Evolutionary conservation across 306 rosid genomes (phyloP), one percentile per base, ranked within the genome.

Genomic region (Rosa multiflora): DNA sequence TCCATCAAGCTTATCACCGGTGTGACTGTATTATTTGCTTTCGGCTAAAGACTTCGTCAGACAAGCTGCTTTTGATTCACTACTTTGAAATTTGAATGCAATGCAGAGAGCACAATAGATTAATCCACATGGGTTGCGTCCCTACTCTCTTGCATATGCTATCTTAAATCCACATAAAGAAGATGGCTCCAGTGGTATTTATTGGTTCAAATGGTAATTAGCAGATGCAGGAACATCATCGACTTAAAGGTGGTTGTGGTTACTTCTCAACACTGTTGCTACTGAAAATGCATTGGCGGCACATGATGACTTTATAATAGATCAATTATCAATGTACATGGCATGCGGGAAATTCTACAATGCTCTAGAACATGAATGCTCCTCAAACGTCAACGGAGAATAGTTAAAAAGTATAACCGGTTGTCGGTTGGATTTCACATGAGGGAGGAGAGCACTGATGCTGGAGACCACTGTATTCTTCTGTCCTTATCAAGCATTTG

Each of bases 81-180:
- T 76, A 48, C 68, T 72, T 78, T 82, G 79, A 81, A 74, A 82
- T 63, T 32, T 47, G n/a, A 76, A 66, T 20, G 72, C 37, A 63
- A 46, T 11, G 37, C 69, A 10, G 44, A 82, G 49, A 64, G 77
- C 71, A 42, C 29, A 72, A 73, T 52, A 44, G 52, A 82, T 82
- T 75, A 77, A 84, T 85, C 84, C 94, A 88, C 96, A 82, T 91
- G 96, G 88, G 96, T 87, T 48, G 67, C 88, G 93, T 79, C 90
- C 83, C 87, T 70, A 76, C 81, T 47, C 56, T 35, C 18, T 78
- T 86, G 69, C 61, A 88, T 88, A 71, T 76, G 79, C 79, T 73
- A 80, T 77, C 69, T 77, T 35, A 48, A 3, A n/a, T 47, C 53
- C 56, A 67, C 80, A 55, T 71, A 82, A 71, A 79, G 85, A 80